Evolutionary conservation across 768 basidiomycete species (phyloP).

Genomic region (Suillus luteus): DNA sequence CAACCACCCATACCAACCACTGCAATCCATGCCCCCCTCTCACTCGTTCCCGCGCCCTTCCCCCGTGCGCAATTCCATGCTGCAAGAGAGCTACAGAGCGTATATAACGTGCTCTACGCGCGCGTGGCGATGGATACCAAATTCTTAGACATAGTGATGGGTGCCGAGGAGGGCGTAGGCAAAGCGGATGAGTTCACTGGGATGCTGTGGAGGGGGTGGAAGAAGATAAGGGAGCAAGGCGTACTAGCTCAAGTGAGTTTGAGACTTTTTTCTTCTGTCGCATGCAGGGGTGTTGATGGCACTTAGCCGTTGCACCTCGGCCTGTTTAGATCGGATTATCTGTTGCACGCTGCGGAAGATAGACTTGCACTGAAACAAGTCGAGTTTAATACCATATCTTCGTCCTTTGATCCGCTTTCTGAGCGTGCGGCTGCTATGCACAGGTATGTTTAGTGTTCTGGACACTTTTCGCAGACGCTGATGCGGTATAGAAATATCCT

Average conservation of each 20-base stretch:
- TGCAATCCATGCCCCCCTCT: slow-evolving; percentile 89
- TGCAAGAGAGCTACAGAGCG: slow-evolving; percentile 66
- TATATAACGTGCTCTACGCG: slow-evolving; percentile 86
- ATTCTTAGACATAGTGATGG: slow-evolving; percentile 87
- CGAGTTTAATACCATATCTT: slow-evolving; percentile 96
- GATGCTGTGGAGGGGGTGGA: slow-evolving; percentile 87
- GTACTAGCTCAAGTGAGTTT: slow-evolving; percentile 49
- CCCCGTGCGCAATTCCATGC: slow-evolving; percentile 70
- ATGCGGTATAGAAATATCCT: slow-evolving; percentile 58
- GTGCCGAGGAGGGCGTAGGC: slow-evolving; percentile 72
- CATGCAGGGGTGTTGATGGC: slow-evolving; percentile 12
- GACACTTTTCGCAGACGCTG: not conserved
- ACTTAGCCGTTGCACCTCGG: slow-evolving; percentile 81
- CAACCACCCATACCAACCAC: slow-evolving; percentile 58
- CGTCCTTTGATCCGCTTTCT: slow-evolving; percentile 84
- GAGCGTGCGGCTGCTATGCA: slow-evolving; percentile 71
- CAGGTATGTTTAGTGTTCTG: slow-evolving; percentile 47
- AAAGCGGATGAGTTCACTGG: slow-evolving; percentile 87
- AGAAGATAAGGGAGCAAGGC: slow-evolving; percentile 65
- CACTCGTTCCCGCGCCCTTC: slow-evolving; percentile 86
- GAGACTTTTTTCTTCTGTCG: not conserved
- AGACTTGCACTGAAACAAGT: slow-evolving; percentile 78
- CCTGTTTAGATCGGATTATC: slow-evolving; percentile 92
- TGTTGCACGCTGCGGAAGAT: slow-evolving; percentile 62
- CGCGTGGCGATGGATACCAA: slow-evolving; percentile 74